Percentiles rank a stretch among this genome's conserved stretches.
phyloP scores from a whole-genome alignment of 108 stramenopile genomes.

The Pseudonitzschia multiseries region DNA sequence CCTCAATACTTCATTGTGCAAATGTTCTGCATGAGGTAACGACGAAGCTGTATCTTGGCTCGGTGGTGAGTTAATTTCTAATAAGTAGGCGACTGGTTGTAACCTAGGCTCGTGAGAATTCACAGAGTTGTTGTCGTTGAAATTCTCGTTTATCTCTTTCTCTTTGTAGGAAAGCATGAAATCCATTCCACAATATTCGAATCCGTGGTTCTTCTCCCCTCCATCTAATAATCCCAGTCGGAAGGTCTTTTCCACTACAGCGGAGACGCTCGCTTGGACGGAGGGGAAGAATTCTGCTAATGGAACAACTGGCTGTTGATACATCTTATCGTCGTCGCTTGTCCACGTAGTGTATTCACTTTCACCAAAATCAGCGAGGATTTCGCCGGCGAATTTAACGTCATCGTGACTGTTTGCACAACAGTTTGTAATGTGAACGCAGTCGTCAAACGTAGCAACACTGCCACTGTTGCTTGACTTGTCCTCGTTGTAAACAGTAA shows the following conservation, averaged over 20 bases:
- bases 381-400: conserved; percentile 79
- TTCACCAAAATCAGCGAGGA: conserved; percentile 63
- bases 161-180: conserved; percentile 67
- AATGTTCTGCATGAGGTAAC: conserved; percentile 67
- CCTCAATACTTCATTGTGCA: conserved; percentile 76
- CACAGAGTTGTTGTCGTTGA: neutral
- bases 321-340: neutral
- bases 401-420: conserved; percentile 82
- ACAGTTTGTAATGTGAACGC: conserved; percentile 87
- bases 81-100: conserved; percentile 61
- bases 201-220: conserved; percentile 76
- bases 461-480: neutral
- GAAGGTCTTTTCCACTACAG: conserved; percentile 45
- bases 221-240: conserved; percentile 54
- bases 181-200: conserved; percentile 87
- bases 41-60: conserved; percentile 88
- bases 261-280: conserved; percentile 55
- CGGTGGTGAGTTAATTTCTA: conserved; percentile 88
- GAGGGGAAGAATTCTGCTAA: conserved; percentile 69
- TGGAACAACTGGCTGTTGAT: conserved; percentile 37
- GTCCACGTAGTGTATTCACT: conserved; percentile 23
- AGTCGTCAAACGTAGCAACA: conserved; percentile 28
- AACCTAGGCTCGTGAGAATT: neutral
- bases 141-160: neutral
- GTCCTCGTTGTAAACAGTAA: conserved; percentile 37